A percentile compares a stretch with the other conserved stretches of the same genome.
These are phyloP conservation scores for Kwoniella mangroviensis DNA, from an alignment of 768 basidiomycete genomes.

Conservation along the genomic window DNA sequence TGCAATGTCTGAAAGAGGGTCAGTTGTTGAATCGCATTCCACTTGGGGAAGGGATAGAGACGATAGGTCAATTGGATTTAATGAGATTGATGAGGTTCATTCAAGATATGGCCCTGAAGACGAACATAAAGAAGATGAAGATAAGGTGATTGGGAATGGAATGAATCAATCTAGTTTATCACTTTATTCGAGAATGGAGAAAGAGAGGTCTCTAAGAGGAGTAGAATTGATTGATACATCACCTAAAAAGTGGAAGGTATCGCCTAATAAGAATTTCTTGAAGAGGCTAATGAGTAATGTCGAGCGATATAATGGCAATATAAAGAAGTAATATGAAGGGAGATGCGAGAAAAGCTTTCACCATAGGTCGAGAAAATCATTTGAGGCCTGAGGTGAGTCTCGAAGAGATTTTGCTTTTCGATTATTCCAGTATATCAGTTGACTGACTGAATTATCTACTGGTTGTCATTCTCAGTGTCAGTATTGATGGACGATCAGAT, in stretches of 20 bases:
- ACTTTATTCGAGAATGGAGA: neutral
- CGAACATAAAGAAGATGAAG: neutral
- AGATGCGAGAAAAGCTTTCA: neutral
- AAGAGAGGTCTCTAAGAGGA: neutral
- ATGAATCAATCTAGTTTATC: neutral
- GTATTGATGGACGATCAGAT: no score
- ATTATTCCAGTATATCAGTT: no score
- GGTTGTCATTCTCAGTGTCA: no score
- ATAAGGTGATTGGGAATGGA: neutral
- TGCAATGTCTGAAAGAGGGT: neutral
- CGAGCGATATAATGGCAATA: neutral
- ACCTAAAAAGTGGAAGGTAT: neutral
- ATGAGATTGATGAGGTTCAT: neutral
- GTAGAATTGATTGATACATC: conserved; percentile 5
- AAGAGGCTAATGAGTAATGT: neutral
- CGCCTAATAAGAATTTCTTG: neutral
- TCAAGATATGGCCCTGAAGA: no score
- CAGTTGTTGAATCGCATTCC: neutral
- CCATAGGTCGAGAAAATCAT: neutral
- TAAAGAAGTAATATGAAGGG: neutral
- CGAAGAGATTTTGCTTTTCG: no score
- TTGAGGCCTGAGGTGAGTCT: neutral
- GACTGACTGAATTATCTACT: no score
- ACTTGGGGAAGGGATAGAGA: neutral
- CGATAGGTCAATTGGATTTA: neutral